Evolutionary conservation across 495 filamentous ascomycete species (phyloP), one percentile per base, ranked within the genome.

Genomic region (Penicillium goetzii): DNA sequence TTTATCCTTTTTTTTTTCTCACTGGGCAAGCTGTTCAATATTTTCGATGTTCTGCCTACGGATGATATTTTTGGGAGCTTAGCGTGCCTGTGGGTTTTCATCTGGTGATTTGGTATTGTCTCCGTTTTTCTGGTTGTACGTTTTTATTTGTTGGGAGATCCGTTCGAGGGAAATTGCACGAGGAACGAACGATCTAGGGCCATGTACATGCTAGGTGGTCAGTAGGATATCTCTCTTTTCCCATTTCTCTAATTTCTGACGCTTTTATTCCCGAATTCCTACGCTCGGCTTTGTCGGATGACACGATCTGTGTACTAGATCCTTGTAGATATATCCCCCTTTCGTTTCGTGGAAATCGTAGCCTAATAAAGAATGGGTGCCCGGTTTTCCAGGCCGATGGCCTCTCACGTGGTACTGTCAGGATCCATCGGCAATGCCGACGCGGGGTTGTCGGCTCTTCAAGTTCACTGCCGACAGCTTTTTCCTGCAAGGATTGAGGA

Each of bases 141-240:
- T 47, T 56, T 58, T 62, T 40, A n/a, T 28, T 58, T 7, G 12
- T 21, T 57, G 58, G 49, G 64, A 57, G 67, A 65, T 69, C 47
- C 36, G 67, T 56, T 67, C 62, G 14, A 56, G 33, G 33, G 50
- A 72, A 67, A 72, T 72, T 69, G 62, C 54, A 57, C 38, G 59
- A 65, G 40, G 64, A 63, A 60, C 53, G 60, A 67, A 60, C 56
- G 60, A 65, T 67, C 64, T 69, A 55, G 56, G 57, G 34, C 56
- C 36, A 63, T 63, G 61, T 62, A 60, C 52, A 50, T 38, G 36
- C 11, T 43, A 30, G 33, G 28, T 63, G 61, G 52, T 59, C 45
- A 32, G 58, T 51, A 51, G 45, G 15, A 50, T 28, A 25, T 30
- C 49, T 58, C 23, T 59, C 21, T 58, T 68, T 55, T 63, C 40